A percentile compares a stretch with the other conserved stretches of the same genome.
Conservation (phyloP, 768 basidiomycete species). For the Mycena crocata region DNA sequence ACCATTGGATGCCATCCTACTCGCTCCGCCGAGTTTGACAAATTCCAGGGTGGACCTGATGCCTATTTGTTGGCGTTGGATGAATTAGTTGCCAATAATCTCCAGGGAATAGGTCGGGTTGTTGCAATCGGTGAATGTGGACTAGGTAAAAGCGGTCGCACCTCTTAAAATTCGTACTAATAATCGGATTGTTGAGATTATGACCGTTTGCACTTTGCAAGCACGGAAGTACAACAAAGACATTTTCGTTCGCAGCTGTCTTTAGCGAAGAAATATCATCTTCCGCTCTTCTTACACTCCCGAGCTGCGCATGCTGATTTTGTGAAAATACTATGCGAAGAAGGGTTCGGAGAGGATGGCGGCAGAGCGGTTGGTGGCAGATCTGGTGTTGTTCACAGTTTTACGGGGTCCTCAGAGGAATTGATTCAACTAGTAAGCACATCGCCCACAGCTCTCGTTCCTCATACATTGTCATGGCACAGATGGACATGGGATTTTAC, state of each 20-base stretch:
- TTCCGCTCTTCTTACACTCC: conserved; percentile 87
- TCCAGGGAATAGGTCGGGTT: conserved; percentile 65
- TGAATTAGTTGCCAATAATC: conserved; percentile 59
- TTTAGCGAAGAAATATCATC: conserved; percentile 75
- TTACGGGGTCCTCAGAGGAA: conserved; percentile 76
- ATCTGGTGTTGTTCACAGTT: conserved; percentile 87
- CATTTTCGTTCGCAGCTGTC: conserved; percentile 77
- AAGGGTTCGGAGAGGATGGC: conserved; percentile 70
- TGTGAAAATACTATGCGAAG: conserved; percentile 70
- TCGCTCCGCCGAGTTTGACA: conserved; percentile 75
- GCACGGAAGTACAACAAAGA: conserved; percentile 66
- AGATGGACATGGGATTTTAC: conserved; percentile 82
- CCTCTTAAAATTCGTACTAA: neutral
- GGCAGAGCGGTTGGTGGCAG: conserved; percentile 66
- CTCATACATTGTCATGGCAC: conserved; percentile 15
- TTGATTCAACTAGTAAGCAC: conserved; percentile 69
- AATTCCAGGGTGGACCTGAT: conserved; percentile 63
- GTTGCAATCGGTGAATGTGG: conserved; percentile 87
- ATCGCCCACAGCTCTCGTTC: neutral
- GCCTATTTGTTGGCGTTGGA: conserved; percentile 73
- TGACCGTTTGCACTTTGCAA: conserved; percentile 76
- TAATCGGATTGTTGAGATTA: conserved; percentile 64
- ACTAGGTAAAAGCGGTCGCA: conserved; percentile 58
- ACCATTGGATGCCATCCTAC: conserved; percentile 89
- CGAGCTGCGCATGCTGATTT: conserved; percentile 82